Conservation (phyloP, 306 rosid species). For the Acacia crassicarpa region DNA sequence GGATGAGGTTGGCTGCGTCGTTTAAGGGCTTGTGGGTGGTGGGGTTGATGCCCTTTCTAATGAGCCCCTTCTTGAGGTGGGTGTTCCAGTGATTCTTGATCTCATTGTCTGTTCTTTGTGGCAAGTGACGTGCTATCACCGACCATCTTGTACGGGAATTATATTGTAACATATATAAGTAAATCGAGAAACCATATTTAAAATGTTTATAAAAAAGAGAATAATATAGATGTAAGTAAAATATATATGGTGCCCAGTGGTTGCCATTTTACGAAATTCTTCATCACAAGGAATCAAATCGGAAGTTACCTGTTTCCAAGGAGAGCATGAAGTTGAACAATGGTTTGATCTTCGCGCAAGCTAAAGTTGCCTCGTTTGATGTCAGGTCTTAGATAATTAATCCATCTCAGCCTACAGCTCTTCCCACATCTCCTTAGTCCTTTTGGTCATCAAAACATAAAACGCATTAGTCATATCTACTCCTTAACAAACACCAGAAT, state of each 20-base stretch:
- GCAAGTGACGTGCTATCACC: not conserved
- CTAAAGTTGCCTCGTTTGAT: slow-evolving; percentile 61
- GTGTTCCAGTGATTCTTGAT: not conserved
- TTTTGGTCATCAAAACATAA: not conserved
- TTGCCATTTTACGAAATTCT: no score
- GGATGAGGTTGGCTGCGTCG: not conserved
- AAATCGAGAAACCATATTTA: no score
- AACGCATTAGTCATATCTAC: not conserved
- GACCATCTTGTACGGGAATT: not conserved
- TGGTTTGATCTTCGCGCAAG: slow-evolving; percentile 54
- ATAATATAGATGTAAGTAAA: no score
- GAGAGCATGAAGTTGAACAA: slow-evolving; percentile 57
- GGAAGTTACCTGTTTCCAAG: not conserved
- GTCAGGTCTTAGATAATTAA: slow-evolving; percentile 55
- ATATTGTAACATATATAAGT: not conserved
- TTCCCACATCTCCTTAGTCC: slow-evolving; percentile 59
- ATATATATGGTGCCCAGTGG: no score
- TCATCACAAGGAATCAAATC: no score
- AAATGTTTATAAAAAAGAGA: no score
- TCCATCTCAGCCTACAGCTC: slow-evolving; percentile 60
- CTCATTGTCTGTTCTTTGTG: not conserved
- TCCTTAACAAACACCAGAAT: not conserved
- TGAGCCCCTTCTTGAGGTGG: not conserved
- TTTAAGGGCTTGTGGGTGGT: not conserved
- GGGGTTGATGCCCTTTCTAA: not conserved